Base-by-base conservation (phyloP, 108 stramenopile genomes). In the Skeletonema marinoi region DNA sequence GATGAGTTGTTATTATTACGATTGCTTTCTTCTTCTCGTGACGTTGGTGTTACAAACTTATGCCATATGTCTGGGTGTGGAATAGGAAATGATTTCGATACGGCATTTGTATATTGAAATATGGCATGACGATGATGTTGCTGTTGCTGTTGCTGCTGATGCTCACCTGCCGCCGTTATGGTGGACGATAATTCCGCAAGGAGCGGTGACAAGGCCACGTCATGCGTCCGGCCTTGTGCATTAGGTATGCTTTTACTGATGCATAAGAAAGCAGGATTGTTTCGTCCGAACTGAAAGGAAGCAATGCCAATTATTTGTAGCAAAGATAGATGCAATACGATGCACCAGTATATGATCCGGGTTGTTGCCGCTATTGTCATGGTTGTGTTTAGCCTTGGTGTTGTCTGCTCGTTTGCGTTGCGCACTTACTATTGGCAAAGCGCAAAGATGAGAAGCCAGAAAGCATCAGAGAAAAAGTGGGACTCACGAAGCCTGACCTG, bases 71-170 rank as follows among this genome's bases (percentile, higher is more conserved):
- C 29, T 35, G 32, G 59, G 41, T 75, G 74, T 11, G 74, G 74
- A 42, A 75, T 33, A 14, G 74, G 74, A 36, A 68, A 44, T 25
- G 30, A 68, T 75, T 75, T 75, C 1, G 74, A 60, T 19, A 68
- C 59, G 17, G 44, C 74, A 32, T 75, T 75, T 25, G 66, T 67
- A 29, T 50, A 4, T 14, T 32, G 56, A 46, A 75, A 75, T n/a
- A 75, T 19, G 38, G 35, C 36, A 60, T 70, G 56, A 5, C 70
- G 59, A 2, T 25, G 70, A n/a, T 25, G 59, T 0, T 32, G 51
- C 21, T 14, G 1, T 10, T 50, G 17, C 5, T 50, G 48, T 1
- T 56, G 54, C 9, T 56, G 19, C 21, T 56, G 54, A 0, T 56
- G 54, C n/a, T 46, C 39, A 11, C 12, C 16, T 46, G 16, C 44